A percentile compares a stretch with the other conserved stretches of the same genome.
Conservation (phyloP, 2,329 filamentous ascomycete genomes). For the Tolypocladium ophioglossoides region DNA sequence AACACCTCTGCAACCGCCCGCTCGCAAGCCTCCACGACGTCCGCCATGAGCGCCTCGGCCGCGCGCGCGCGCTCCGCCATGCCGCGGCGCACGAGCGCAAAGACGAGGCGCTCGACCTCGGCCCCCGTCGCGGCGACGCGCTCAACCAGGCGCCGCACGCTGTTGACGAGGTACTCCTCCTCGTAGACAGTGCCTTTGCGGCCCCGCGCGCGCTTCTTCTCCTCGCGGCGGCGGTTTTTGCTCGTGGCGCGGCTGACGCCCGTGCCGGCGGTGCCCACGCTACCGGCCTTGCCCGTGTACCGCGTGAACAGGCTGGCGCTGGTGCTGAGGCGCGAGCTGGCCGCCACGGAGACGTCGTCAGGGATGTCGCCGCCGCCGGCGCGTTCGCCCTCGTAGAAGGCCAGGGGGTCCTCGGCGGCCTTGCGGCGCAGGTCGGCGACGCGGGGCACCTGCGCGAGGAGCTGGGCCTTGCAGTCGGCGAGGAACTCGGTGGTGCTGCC, state of each 20-base stretch:
- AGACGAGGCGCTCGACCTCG: conserved; percentile 66
- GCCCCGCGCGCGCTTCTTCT: conserved; percentile 86
- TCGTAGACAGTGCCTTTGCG: conserved; percentile 98
- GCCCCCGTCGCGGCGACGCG: conserved; percentile 61
- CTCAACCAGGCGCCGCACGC: conserved; percentile 72
- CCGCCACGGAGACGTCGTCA: conserved; percentile 85
- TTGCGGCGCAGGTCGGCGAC: conserved; percentile 72
- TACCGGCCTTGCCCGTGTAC: conserved; percentile 64
- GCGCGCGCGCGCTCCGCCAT: conserved; percentile 84
- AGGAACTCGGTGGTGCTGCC: conserved; percentile 80
- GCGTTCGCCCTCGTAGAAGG: conserved; percentile 76
- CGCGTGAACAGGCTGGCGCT: conserved; percentile 84
- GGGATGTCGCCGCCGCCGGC: conserved; percentile 60
- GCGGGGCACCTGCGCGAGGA: conserved; percentile 75
- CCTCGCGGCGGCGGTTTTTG: conserved; percentile 81
- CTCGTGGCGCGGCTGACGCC: conserved; percentile 68
- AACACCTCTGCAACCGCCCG: conserved; percentile 64
- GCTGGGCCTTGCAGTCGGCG: conserved; percentile 81
- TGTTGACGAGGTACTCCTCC: conserved; percentile 92
- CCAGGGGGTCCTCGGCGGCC: conserved; percentile 74
- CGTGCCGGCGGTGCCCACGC: conserved; percentile 58
- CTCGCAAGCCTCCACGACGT: conserved; percentile 62
- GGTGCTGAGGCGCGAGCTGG: conserved; percentile 68
- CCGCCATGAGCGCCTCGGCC: conserved; percentile 61
- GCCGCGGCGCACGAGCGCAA: conserved; percentile 63